phyloP scores from a whole-genome alignment of 2,329 filamentous ascomycete genomes.

The Botryotinia convoluta region DNA sequence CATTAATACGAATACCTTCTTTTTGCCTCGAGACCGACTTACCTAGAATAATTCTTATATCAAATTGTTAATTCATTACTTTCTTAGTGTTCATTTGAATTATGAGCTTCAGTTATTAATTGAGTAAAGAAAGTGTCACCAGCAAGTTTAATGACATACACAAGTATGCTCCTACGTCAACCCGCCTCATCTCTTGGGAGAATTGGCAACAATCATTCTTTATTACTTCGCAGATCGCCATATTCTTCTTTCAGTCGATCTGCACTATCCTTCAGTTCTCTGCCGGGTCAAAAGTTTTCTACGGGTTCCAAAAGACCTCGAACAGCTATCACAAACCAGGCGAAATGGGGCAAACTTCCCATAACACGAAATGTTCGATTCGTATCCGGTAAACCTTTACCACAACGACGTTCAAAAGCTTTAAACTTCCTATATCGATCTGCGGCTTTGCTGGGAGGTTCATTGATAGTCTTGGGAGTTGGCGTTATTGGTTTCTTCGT shows the following conservation, averaged over 20 bases:
- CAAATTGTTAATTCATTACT: neutral
- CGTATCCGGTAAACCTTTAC: conserved; percentile 53
- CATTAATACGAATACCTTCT: neutral
- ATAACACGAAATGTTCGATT: conserved; percentile 25
- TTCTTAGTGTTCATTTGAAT: neutral
- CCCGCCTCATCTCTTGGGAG: conserved; percentile 28
- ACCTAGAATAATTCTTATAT: neutral
- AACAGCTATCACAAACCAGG: neutral
- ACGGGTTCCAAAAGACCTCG: neutral
- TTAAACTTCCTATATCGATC: conserved; percentile 64
- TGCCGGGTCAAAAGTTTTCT: neutral
- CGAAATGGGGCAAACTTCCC: conserved; percentile 19
- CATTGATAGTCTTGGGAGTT: conserved; percentile 66
- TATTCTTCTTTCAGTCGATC: neutral
- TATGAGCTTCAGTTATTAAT: conserved; percentile 1
- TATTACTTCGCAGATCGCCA: conserved; percentile 16
- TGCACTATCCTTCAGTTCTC: neutral
- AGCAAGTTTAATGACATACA: neutral
- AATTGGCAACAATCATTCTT: conserved; percentile 15
- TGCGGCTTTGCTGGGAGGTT: conserved; percentile 71
- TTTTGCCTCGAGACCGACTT: neutral
- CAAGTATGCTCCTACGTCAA: conserved; percentile 30
- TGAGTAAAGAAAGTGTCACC: neutral
- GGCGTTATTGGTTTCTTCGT: conserved; percentile 82
- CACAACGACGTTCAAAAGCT: conserved; percentile 47